These are phyloP conservation scores for Excoecaria agallocha DNA, from an alignment of 345 rosid genomes.

Conservation along the genomic window DNA sequence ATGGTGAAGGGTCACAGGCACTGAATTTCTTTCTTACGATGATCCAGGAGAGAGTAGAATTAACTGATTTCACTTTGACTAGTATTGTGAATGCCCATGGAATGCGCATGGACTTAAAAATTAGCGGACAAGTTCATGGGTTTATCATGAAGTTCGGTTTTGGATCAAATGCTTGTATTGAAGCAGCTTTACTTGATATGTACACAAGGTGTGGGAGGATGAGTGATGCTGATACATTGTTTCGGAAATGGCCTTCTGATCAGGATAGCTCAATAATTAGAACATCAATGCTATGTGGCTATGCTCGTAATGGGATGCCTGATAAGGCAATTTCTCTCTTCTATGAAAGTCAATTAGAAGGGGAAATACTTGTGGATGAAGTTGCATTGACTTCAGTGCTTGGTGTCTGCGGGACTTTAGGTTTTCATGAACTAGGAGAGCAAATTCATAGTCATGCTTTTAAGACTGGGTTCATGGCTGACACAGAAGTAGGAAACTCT, in stretches of 20 bases:
- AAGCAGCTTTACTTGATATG: constrained; percentile 76
- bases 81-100: constrained; percentile 67
- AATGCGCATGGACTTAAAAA: constrained; percentile 35
- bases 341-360: constrained; percentile 34
- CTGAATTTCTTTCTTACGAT: constrained; percentile 49
- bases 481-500: constrained; percentile 64
- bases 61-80: constrained; percentile 63
- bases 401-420: constrained; percentile 71
- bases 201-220: constrained; percentile 76
- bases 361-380: constrained; percentile 53
- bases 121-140: constrained; percentile 74
- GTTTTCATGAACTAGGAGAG: constrained; percentile 60
- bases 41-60: constrained; percentile 51
- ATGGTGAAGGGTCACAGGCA: constrained; percentile 49
- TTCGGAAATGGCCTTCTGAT: constrained; percentile 46
- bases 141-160: constrained; percentile 62
- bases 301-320: constrained; percentile 66
- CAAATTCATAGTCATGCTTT: constrained; percentile 63
- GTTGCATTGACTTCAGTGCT: constrained; percentile 53
- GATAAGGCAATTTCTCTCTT: constrained; percentile 63
- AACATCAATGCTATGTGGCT: constrained; percentile 77
- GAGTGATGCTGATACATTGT: constrained; percentile 69
- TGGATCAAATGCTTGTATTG: constrained; percentile 51
- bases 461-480: constrained; percentile 49
- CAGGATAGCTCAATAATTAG: constrained; percentile 41